Evolutionary conservation across 2,329 filamentous ascomycete genomes (phyloP).

Genomic region (Penicillium sclerotigenum): DNA sequence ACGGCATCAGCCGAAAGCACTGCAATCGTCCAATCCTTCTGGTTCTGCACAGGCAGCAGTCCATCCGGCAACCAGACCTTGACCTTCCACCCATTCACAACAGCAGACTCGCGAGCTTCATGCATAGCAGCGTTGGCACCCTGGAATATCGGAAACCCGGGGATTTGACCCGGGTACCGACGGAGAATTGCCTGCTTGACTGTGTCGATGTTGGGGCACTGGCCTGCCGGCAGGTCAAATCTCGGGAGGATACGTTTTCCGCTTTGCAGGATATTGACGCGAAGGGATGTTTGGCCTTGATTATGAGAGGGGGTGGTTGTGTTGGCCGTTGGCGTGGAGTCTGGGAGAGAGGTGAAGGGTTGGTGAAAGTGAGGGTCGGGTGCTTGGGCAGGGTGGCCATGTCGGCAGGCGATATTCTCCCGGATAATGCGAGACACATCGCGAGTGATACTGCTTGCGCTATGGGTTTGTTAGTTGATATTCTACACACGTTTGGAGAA

Average conservation of each 20-base stretch:
- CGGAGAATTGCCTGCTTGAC: slow-evolving; percentile 33
- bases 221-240: slow-evolving; percentile 36
- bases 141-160: slow-evolving; percentile 17
- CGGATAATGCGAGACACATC: slow-evolving; percentile 44
- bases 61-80: slow-evolving; percentile 45
- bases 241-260: slow-evolving; percentile 41
- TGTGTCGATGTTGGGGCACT: slow-evolving; percentile 35
- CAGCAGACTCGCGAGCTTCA: slow-evolving; percentile 16
- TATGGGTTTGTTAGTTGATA: slow-evolving; percentile 26
- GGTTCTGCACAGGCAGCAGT: slow-evolving; percentile 36
- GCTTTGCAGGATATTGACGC: slow-evolving; percentile 38
- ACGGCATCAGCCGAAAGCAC: slow-evolving; percentile 43
- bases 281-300: slow-evolving; percentile 31
- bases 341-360: slow-evolving; percentile 14
- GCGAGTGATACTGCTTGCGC: slow-evolving; percentile 42
- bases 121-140: slow-evolving; percentile 15
- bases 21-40: slow-evolving; percentile 46
- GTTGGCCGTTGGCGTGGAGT: not conserved
- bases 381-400: slow-evolving; percentile 15
- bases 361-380: slow-evolving; percentile 15
- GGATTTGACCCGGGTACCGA: slow-evolving; percentile 32
- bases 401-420: slow-evolving; percentile 32
- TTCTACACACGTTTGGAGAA: not conserved
- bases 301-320: slow-evolving; percentile 3
- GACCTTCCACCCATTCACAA: slow-evolving; percentile 31